Conservation (phyloP, 768 basidiomycete genomes). For the Boletus pseudopeckii region DNA sequence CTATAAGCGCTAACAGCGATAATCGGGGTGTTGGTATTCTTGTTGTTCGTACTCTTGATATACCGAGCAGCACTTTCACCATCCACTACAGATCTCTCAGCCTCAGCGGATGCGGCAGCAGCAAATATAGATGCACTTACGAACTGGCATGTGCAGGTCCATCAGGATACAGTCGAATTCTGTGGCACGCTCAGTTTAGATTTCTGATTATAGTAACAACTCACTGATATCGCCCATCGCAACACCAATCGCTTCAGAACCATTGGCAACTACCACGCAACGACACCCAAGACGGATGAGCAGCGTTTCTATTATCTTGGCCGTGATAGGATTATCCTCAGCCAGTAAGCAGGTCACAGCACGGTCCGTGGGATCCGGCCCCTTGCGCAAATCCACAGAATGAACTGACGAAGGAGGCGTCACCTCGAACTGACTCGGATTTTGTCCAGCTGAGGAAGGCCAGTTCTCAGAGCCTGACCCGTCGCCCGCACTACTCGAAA, state of each 20-base stretch:
- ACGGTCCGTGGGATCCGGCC: constrained; percentile 75
- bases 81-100: constrained; percentile 53
- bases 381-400: constrained; percentile 75
- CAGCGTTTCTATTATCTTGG: constrained; percentile 94
- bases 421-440: constrained; percentile 49
- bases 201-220: constrained; percentile 29
- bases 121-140: constrained; percentile 45
- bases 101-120: constrained; percentile 5
- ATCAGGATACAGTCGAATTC: constrained; percentile 96
- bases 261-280: constrained; percentile 92
- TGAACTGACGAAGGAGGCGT: constrained; percentile 85
- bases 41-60: constrained; percentile 95
- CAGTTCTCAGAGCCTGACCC: constrained; percentile 76
- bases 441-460: constrained; percentile 54
- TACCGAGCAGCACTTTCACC: constrained; percentile 96
- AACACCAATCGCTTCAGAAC: constrained; percentile 94
- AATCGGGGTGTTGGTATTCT: constrained; percentile 90
- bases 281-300: constrained; percentile 93
- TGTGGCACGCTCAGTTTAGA: constrained; percentile 31
- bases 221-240: constrained; percentile 97
- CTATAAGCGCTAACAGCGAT: constrained; percentile 90
- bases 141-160: constrained; percentile 92
- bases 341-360: constrained; percentile 93
- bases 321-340: constrained; percentile 97
- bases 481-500: constrained; percentile 79